phyloP scores from a whole-genome alignment of 257 asterid species.

The Primulina tabacum region DNA sequence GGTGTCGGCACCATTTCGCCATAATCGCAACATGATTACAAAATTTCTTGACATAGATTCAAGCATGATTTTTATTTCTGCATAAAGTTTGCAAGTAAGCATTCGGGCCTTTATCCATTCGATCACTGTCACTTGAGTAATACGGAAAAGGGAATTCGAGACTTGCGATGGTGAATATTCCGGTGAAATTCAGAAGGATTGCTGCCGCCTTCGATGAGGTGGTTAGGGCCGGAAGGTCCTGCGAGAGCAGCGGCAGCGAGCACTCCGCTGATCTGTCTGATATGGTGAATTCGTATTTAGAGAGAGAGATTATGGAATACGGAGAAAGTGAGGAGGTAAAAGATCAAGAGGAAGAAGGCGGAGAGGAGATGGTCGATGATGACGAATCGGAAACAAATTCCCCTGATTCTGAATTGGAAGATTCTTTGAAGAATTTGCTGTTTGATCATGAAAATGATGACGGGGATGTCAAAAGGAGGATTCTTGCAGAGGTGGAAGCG shows the following conservation, averaged over 20 bases:
- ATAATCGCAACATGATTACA: conserved; percentile 26
- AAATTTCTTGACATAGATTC: not conserved
- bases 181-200: conserved; percentile 49
- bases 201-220: conserved; percentile 67
- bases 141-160: not conserved
- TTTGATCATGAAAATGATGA: conserved; percentile 23
- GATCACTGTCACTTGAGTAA: conserved; percentile 21
- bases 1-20: conserved; percentile 32
- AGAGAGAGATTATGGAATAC: conserved; percentile 36
- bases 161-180: conserved; percentile 36
- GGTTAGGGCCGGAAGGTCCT: conserved; percentile 38
- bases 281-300: conserved; percentile 67
- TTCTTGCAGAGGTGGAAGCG: conserved; percentile 30
- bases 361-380: conserved; percentile 23
- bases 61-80: not conserved
- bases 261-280: conserved; percentile 60
- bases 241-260: conserved; percentile 85
- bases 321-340: conserved; percentile 3
- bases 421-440: conserved; percentile 33
- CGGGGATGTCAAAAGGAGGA: conserved; percentile 11
- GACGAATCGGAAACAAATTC: conserved; percentile 11
- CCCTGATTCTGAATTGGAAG: conserved; percentile 22
- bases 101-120: not conserved
- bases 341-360: conserved; percentile 7
- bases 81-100: conserved; percentile 19